These are phyloP conservation scores for Myxozyma neotropica DNA, from an alignment of 805 yeast species.

Conservation along the genomic window DNA sequence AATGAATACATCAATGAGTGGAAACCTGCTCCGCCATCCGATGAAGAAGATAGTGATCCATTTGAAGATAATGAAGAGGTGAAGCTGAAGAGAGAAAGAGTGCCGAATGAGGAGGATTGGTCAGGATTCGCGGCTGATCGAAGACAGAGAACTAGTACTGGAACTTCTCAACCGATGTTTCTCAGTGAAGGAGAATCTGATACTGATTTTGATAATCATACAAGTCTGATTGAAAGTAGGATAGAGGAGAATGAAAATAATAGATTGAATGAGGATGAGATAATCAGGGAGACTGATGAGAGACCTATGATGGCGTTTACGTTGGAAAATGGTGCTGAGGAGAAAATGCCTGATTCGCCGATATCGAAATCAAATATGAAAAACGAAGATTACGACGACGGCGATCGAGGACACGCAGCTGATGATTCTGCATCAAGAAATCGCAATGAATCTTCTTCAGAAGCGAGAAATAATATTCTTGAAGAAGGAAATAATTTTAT, in stretches of 20 bases:
- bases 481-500: too few species aligned
- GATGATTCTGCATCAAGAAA: too few species aligned
- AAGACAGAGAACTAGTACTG: constrained; percentile 2
- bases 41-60: not conserved
- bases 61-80: not conserved
- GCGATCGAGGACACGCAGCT: too few species aligned
- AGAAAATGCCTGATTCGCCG: too few species aligned
- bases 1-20: constrained; percentile 24
- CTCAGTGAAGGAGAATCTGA: not conserved
- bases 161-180: constrained; percentile 6
- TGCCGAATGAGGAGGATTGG: constrained; percentile 17
- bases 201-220: not conserved
- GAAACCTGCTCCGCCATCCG: constrained; percentile 16
- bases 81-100: not conserved
- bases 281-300: not conserved
- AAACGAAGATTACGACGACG: too few species aligned
- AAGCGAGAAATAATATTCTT: too few species aligned
- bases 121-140: constrained; percentile 17
- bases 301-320: not conserved
- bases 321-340: not conserved
- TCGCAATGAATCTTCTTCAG: too few species aligned
- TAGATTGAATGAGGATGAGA: not conserved
- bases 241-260: not conserved
- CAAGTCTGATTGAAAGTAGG: not conserved
- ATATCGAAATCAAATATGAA: too few species aligned